phyloP scores from a whole-genome alignment of 345 rosid genomes.

The Eucalyptus regnans region DNA sequence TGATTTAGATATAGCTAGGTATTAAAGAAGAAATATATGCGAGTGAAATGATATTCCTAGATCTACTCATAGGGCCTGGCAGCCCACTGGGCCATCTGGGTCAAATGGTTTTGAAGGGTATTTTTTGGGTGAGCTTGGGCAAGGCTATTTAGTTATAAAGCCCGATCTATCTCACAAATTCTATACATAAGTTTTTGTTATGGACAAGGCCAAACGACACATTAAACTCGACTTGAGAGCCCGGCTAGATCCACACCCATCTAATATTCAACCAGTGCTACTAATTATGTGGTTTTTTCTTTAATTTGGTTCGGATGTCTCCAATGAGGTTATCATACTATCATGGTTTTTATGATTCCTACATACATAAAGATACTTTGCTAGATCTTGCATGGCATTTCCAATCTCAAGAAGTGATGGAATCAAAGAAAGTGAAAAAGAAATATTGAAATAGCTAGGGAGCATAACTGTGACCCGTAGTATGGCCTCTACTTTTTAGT shows the following conservation, averaged over 20 bases:
- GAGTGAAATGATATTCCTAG: not conserved
- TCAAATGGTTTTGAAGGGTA: not conserved
- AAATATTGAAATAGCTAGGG: not conserved
- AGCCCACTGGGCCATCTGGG: not conserved
- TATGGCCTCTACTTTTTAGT: not conserved
- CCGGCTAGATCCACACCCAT: not conserved
- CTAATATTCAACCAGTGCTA: not conserved
- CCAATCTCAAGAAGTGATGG: not conserved
- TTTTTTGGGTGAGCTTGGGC: not conserved
- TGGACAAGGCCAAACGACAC: not conserved
- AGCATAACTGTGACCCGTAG: not conserved
- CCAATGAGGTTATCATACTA: not conserved
- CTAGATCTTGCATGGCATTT: not conserved
- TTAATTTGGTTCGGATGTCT: not conserved
- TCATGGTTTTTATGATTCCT: not conserved
- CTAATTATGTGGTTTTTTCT: not conserved
- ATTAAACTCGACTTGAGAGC: not conserved
- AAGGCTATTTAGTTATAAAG: not conserved
- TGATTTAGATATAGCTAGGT: not conserved
- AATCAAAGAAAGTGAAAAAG: not conserved
- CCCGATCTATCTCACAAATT: not conserved
- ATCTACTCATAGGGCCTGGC: not conserved
- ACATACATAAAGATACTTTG: not conserved
- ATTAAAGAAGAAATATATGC: not conserved
- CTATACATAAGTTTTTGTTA: fast-evolving